phyloP scores from a whole-genome alignment of 192 early-diverging fungal species.

The Coemansia sp. region DNA sequence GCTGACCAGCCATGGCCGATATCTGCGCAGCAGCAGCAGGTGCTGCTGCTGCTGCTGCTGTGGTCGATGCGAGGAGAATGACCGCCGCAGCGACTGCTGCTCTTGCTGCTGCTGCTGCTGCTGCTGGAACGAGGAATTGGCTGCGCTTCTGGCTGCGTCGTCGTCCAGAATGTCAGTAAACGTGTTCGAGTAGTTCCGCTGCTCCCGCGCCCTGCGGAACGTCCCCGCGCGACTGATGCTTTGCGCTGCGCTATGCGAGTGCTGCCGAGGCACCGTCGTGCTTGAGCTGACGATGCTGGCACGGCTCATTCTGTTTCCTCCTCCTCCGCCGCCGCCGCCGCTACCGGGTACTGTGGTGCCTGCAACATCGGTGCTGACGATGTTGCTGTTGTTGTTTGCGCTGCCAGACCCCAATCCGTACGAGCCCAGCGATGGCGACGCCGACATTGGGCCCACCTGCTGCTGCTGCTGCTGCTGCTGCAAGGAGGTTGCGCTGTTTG shows the following conservation, averaged over 20 bases:
- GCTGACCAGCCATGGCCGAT: constrained; percentile 46
- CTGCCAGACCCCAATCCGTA: background rate
- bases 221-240: constrained; percentile 10
- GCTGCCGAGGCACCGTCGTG: background rate
- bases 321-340: background rate
- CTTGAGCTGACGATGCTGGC: constrained; percentile 12
- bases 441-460: constrained; percentile 5
- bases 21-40: constrained; percentile 18
- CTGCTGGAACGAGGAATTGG: background rate
- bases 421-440: constrained; percentile 29
- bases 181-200: constrained; percentile 16
- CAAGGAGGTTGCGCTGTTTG: constrained; percentile 9
- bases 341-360: background rate
- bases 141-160: background rate
- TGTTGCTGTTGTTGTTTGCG: constrained; percentile 6
- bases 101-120: background rate
- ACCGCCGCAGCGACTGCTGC: constrained; percentile 25
- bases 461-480: background rate
- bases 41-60: background rate
- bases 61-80: constrained; percentile 23
- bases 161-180: constrained; percentile 8
- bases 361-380: background rate
- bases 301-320: constrained; percentile 5
- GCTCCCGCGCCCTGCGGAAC: constrained; percentile 24
- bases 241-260: background rate